Base-by-base conservation (phyloP, 2,329 filamentous ascomycete species). In the Emericellopsis atlantica region DNA sequence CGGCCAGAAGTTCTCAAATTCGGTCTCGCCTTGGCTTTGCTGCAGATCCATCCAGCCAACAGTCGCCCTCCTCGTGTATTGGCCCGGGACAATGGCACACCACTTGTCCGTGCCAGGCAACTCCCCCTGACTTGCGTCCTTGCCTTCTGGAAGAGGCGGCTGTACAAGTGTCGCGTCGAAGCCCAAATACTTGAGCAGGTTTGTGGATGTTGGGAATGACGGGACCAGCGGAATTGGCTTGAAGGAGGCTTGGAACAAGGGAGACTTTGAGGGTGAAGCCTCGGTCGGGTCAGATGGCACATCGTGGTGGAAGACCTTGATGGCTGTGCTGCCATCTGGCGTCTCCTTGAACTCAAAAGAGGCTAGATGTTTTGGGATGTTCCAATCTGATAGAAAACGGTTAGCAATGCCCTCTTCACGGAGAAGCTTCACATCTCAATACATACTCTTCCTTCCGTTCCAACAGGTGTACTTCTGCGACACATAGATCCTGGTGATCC, bases 301-400 rank as follows among this genome's bases (percentile, higher is more conserved):
- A 46, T 64, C 59, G 41, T 61, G 50, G 1, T 63, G 62, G 44
- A 54, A 66, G 23, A 69, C 61, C 24, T 58, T 51, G 41, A 67
- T 54, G 7, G 45, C 48, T 8, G 55, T 54, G 29, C 52, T 48
- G 14, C 55, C 54, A 15, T 54, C 42, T n/a, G 53, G 53, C 8
- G 57, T 51, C 5, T 51, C 53, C 15, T 34, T 32, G 35, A 37
- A 75, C 12, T 62, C 59, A 49, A 75, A 75, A 10, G 56, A 56
- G 31, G 72, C 72, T 12, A 74, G 61, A 42, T 74, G 69, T 47
- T 75, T 75, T 11, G 71, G 70, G 24, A 71, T 66, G 48, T 72
- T 73, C 70, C 70, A 75, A 45, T 73, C 67, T 70, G 12, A 14
- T 18, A 23, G 40, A 15, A 26, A 29, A 12, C 26, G 12, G 26